These are phyloP conservation scores for Macaranga tanarius DNA, from an alignment of 441 rosid species.

Conservation along the genomic window DNA sequence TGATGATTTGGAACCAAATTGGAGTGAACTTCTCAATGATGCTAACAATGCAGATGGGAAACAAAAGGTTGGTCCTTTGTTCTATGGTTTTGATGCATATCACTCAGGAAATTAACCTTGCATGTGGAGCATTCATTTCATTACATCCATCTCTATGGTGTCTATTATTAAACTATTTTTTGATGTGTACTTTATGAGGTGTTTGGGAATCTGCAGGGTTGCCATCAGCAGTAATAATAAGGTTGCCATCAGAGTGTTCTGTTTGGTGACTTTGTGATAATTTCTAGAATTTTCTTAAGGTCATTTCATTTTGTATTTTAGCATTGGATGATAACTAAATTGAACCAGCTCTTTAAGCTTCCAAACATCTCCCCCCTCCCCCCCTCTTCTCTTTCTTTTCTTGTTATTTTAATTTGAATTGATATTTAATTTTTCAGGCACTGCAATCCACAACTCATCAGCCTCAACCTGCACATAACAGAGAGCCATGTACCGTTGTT, in stretches of 20 bases:
- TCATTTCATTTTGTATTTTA: background rate
- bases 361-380: background rate
- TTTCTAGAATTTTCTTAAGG: background rate
- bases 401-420: background rate
- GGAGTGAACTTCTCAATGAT: conserved; percentile 66
- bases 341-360: conserved; percentile 9
- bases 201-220: background rate
- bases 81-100: conserved; percentile 11
- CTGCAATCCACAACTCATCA: conserved; percentile 38
- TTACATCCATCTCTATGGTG: background rate
- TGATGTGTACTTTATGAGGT: background rate
- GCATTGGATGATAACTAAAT: background rate
- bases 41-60: conserved; percentile 40
- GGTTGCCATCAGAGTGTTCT: background rate
- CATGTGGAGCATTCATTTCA: background rate
- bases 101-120: background rate
- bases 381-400: no score
- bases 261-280: background rate
- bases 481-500: conserved; percentile 35
- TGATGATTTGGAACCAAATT: conserved; percentile 58
- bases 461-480: conserved; percentile 35
- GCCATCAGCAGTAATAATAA: background rate
- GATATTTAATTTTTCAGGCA: conserved; percentile 32
- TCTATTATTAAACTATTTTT: background rate
- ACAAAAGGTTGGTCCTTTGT: conserved; percentile 48